Conservation (phyloP, 176 grass and related monocot species). For the Pharus latifolius region DNA sequence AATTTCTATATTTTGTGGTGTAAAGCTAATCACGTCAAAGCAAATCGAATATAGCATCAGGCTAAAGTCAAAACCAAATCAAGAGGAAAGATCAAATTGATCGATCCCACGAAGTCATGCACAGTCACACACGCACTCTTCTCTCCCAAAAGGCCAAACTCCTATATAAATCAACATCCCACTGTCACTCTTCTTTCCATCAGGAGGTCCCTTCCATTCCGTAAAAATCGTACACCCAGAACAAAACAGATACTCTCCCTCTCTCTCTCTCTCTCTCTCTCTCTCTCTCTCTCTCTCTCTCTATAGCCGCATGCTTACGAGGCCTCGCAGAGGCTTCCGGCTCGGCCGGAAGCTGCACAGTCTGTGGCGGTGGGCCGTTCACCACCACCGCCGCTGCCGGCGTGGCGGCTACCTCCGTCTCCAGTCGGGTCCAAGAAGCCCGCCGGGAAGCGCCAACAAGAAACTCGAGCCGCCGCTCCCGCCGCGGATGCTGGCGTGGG, state of each 20-base stretch:
- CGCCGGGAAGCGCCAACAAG: not conserved
- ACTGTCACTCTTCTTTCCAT: not conserved
- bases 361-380: constrained; percentile 42
- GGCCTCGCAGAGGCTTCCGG: constrained; percentile 57
- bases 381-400: constrained; percentile 21
- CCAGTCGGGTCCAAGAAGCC: not conserved
- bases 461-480: not conserved
- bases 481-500: constrained; percentile 33
- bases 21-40: too few species aligned
- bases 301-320: constrained; percentile 5
- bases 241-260: not conserved
- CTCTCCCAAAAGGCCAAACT: too few species aligned
- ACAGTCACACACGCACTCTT: too few species aligned
- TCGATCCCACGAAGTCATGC: too few species aligned
- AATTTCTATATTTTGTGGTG: too few species aligned
- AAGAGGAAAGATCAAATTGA: too few species aligned
- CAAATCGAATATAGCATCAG: too few species aligned
- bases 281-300: not conserved
- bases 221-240: too few species aligned
- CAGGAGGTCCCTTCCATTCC: constrained; percentile 2
- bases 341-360: constrained; percentile 68
- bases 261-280: not conserved
- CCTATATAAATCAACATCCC: constrained; percentile 1
- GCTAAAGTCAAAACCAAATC: too few species aligned
- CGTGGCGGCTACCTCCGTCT: constrained; percentile 32